Conservation (phyloP, 2,329 filamentous ascomycete genomes). For the Penicillium corylophilum region DNA sequence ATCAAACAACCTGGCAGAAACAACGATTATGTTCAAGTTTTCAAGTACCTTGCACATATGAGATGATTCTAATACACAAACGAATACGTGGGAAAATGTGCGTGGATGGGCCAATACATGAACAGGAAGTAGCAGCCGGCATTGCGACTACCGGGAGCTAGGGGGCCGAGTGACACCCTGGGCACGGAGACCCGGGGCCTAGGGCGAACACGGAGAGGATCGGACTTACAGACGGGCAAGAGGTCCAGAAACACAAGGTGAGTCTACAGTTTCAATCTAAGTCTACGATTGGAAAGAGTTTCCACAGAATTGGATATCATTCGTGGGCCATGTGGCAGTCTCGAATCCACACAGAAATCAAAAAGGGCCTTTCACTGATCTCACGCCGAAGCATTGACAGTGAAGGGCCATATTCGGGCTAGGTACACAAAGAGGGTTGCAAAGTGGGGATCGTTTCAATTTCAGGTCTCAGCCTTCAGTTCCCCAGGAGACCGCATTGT, state of each 20-base stretch:
- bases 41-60: no score
- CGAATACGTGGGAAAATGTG: no score
- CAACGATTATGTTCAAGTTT: no score
- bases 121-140: no score
- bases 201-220: no score
- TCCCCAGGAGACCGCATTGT: constrained; percentile 18
- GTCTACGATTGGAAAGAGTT: background rate
- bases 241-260: no score
- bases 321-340: constrained; percentile 15
- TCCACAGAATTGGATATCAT: constrained; percentile 18
- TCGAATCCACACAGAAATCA: constrained; percentile 20
- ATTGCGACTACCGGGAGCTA: background rate
- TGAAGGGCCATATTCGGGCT: constrained; percentile 12
- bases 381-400: constrained; percentile 1
- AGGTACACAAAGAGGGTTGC: constrained; percentile 20
- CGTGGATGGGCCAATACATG: no score
- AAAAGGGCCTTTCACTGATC: constrained; percentile 5
- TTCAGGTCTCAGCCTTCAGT: constrained; percentile 21
- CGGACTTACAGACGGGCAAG: no score
- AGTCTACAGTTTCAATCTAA: background rate
- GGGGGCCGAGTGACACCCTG: background rate
- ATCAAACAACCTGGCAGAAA: background rate
- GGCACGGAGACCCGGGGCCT: background rate
- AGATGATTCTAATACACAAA: no score
- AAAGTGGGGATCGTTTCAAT: constrained; percentile 14